Evolutionary conservation across 495 filamentous ascomycete species (phyloP), one percentile per base, ranked within the genome.

Genomic region (Xylaria scruposa): DNA sequence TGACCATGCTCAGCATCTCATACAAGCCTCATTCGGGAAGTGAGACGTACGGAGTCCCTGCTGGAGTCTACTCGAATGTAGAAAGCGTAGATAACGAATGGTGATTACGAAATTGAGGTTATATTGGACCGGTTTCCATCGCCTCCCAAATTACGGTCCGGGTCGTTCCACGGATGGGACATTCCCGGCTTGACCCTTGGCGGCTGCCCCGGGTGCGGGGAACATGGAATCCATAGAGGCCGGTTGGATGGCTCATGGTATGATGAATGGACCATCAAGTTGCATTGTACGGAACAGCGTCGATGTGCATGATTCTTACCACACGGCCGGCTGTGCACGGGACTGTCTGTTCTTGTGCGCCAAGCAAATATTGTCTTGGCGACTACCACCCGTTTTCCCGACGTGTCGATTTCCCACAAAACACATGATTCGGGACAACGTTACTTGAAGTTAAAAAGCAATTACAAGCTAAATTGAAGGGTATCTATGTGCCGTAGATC

Each of bases 401-500:
- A 66, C 29, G 17, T 38, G 63, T 66, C 63, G 63, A 66, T 38
- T 53, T 46, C 15, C 46, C 42, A n/a, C 46, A 13, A 56, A 56
- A 33, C 36, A 65, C 15, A n/a, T 65, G 40, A 46, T 42, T 1
- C 38, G 15, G 21, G 19, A 42, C 21, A 63, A 44, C 8, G 9
- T 63, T 24, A 44, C 21, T 63, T 44, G n/a, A 44, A 29, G 7
- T 38, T 21, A 53, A 33, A 53, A 56, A 56, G 47, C 31, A 67
- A 54, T 40, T 21, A 31, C n/a, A 56, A 36, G 47, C 65, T 67
- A 24, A 56, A 67, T 56, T 67, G 54, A 60, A 49, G 59, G 68
- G 68, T 70, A 70, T 70, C 68, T 54, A 70, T 54, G 36, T n/a
- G 46, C 46, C 24, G 49, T 26, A 36, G 33, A 67, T 63, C 38